Evolutionary conservation across 1,284 basidiomycete genomes (phyloP), one percentile per base, ranked within the genome.

Genomic region (Boletus coffeatus): DNA sequence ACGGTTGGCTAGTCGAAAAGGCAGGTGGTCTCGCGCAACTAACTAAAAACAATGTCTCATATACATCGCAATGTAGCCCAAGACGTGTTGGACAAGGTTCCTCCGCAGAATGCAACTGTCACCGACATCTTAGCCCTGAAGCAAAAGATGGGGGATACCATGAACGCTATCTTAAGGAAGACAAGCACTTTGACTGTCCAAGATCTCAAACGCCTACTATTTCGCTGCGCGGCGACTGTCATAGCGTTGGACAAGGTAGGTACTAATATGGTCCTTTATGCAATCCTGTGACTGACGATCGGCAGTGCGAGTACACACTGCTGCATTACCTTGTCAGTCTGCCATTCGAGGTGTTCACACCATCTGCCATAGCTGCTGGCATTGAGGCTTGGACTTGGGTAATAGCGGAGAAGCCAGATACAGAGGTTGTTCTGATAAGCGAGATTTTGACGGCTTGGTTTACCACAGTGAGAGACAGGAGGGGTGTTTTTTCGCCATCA

Each of bases 351-450:
- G 88, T 93, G 4, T 94, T 95, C 68, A 94, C 93, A 0, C 94
- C 95, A 1, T 81, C 91, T 5, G 86, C 95, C 1, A 86, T 98
- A 63, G 84, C 90, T 9, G 86, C 92, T 1, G 96, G 94, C 1
- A 90, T 95, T 58, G 94, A 98, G 73, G 90, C 93, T 5, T 99
- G 97, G 97, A 94, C 92, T 2, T 98, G 96, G 96, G 81, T 98
- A 0, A 92, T 98, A 58, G 88, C 93, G 16, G 92, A 96, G 71
- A 87, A 93, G 61, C 90, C 93, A 1, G 84, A 87, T 61, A 81
- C 91, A 10, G 84, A 86, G 69, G 74, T 88, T 76, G 83, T 83
- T 7, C 76, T 98, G 34, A 91, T 98, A 81, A 82, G 87, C 11
- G 95, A 98, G 71, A 86, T 99, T 61, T 80, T 93, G 36, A 84